Evolutionary conservation across 148 eudicot genomes (phyloP).

Genomic region (Chenopodium suecicum): DNA sequence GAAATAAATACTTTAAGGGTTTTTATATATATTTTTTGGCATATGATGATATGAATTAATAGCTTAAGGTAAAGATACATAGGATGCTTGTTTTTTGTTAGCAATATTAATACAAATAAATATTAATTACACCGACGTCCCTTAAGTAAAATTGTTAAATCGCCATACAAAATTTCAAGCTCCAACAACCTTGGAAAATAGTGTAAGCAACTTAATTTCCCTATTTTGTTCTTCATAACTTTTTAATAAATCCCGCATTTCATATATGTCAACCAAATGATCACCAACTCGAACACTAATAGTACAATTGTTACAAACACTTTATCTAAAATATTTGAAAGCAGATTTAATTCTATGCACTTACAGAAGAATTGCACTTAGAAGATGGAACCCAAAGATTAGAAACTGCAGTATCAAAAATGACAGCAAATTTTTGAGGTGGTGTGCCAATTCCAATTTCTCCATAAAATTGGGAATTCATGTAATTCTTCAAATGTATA

Average conservation of each 20-base stretch:
- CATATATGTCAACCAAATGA: not conserved
- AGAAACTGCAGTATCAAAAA: constrained; percentile 78
- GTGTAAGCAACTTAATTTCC: too few relatives aligned
- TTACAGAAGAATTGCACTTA: constrained; percentile 70
- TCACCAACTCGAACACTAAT: not conserved
- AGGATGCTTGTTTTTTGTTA: too few relatives aligned
- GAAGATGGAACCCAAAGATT: constrained; percentile 85
- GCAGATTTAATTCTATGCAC: constrained; percentile 22
- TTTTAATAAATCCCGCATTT: too few relatives aligned
- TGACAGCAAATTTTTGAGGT: constrained; percentile 74
- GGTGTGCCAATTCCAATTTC: constrained; percentile 79
- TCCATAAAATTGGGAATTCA: constrained; percentile 83
- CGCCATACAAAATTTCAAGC: too few relatives aligned
- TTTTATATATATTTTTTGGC: too few relatives aligned
- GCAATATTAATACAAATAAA: too few relatives aligned
- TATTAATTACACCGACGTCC: too few relatives aligned
- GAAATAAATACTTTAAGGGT: not conserved
- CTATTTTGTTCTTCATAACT: too few relatives aligned
- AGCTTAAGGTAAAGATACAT: too few relatives aligned
- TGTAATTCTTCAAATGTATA: constrained; percentile 62
- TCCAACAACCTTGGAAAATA: too few relatives aligned
- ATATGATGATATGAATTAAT: too few relatives aligned
- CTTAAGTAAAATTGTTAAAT: too few relatives aligned
- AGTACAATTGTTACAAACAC: not conserved
- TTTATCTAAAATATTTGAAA: not conserved